A percentile compares a stretch with the other conserved stretches of the same genome.
Evolutionary conservation across 148 eudicot species (phyloP).

Genomic region (Vaccinium corymbosum): DNA sequence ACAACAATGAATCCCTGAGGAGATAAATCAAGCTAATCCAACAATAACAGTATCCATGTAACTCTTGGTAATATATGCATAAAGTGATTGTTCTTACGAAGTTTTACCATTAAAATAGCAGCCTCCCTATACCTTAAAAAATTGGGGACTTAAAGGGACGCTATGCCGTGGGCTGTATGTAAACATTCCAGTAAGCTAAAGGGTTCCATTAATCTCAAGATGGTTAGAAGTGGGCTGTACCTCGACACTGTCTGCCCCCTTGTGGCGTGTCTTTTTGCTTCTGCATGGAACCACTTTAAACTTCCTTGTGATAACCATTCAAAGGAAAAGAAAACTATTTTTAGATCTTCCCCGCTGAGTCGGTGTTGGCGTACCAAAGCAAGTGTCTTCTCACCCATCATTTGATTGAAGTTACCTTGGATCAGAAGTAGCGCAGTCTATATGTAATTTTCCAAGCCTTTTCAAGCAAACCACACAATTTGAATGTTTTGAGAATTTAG

Average conservation of each 20-base stretch:
- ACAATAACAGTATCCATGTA: neutral
- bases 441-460: neutral
- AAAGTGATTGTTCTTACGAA: too few species aligned
- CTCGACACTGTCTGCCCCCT: too few species aligned
- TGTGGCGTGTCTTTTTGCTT: neutral
- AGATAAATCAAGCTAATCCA: neutral
- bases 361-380: neutral
- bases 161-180: neutral
- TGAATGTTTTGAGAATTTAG: neutral
- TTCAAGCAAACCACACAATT: neutral
- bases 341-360: neutral
- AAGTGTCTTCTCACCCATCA: neutral
- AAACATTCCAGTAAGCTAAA: neutral
- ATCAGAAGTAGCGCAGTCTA: neutral
- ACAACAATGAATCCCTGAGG: neutral
- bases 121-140: too few species aligned
- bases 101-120: too few species aligned
- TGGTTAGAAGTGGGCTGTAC: too few species aligned
- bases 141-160: too few species aligned
- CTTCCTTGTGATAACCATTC: neutral
- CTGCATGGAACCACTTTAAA: neutral
- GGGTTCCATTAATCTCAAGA: neutral
- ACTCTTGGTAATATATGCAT: neutral
- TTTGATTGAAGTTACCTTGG: neutral
- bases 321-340: neutral